These are phyloP conservation scores for Daldinia sp. DNA, from an alignment of 2,329 filamentous ascomycete species.

Conservation along the genomic window DNA sequence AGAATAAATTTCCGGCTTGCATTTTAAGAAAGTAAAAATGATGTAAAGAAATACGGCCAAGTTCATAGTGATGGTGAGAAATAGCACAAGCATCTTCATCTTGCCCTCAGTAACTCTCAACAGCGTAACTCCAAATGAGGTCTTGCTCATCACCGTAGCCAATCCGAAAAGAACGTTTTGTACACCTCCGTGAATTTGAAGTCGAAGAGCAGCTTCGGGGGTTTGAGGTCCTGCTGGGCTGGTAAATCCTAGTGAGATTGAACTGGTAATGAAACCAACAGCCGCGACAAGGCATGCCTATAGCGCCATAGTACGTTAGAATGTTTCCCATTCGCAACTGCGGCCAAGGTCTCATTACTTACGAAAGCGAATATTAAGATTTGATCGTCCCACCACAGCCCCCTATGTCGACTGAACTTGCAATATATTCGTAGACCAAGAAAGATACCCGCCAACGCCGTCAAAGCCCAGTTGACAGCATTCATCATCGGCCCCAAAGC, in stretches of 20 bases:
- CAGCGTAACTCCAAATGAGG: constrained; percentile 44
- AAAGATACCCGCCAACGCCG: constrained; percentile 36
- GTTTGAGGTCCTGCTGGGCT: constrained; percentile 31
- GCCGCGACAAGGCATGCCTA: constrained; percentile 33
- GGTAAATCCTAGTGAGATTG: constrained; percentile 42
- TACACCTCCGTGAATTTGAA: constrained; percentile 44
- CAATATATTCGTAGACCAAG: constrained; percentile 42
- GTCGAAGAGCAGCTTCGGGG: constrained; percentile 22
- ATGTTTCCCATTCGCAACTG: not conserved
- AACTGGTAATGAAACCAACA: constrained; percentile 37
- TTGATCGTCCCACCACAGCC: constrained; percentile 46
- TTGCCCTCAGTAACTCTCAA: constrained; percentile 40
- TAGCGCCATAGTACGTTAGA: constrained; percentile 7
- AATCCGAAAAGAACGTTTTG: constrained; percentile 43
- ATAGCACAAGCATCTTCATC: constrained; percentile 31
- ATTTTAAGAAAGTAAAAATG: constrained; percentile 45
- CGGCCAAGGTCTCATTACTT: constrained; percentile 6
- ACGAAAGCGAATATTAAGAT: constrained; percentile 43
- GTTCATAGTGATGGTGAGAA: constrained; percentile 40
- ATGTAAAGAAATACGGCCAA: constrained; percentile 42
- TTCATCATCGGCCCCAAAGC: constrained; percentile 42
- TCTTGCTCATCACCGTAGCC: constrained; percentile 43
- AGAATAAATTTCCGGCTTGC: constrained; percentile 37
- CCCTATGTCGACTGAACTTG: constrained; percentile 42
- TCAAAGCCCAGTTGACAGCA: constrained; percentile 42